A percentile compares a stretch with the other conserved stretches of the same genome.
phyloP scores from a whole-genome alignment of 345 rosid species.

The Populus pruinosa region DNA sequence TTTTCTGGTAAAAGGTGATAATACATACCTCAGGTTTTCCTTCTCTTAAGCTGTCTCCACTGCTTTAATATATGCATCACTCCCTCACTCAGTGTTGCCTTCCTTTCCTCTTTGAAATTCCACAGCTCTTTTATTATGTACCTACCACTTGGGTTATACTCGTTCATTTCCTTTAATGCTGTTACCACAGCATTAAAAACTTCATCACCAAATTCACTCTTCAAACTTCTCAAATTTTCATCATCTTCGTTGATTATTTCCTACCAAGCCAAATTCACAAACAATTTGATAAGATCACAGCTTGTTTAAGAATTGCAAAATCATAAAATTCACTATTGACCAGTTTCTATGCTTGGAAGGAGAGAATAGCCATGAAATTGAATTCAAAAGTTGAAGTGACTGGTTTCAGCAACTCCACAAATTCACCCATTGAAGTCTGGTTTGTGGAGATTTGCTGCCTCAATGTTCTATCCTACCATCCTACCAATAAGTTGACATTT shows the following conservation, averaged over 20 bases:
- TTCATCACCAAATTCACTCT: conserved; percentile 33
- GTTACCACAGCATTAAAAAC: conserved; percentile 33
- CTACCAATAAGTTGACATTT: too few species aligned
- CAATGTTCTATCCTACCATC: too few species aligned
- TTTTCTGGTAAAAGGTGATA: too few species aligned
- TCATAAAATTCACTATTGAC: too few species aligned
- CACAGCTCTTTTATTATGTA: conserved; percentile 38
- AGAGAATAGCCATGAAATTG: too few species aligned
- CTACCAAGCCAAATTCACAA: conserved; percentile 16
- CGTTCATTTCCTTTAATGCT: conserved; percentile 36
- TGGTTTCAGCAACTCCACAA: too few species aligned
- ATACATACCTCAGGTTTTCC: conserved; percentile 18
- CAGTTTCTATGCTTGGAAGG: too few species aligned
- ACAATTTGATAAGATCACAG: neutral
- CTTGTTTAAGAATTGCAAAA: too few species aligned
- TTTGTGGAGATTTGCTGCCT: too few species aligned
- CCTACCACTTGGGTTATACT: conserved; percentile 51
- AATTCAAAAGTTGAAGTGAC: too few species aligned
- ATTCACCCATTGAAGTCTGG: too few species aligned
- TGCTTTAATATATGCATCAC: conserved; percentile 18
- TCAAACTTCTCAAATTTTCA: conserved; percentile 37
- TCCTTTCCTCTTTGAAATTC: conserved; percentile 32
- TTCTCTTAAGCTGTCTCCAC: conserved; percentile 29
- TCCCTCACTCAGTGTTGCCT: conserved; percentile 43
- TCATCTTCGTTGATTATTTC: conserved; percentile 38